phyloP scores from a whole-genome alignment of 2,329 filamentous ascomycete species.

The Fusarium veterinarium region DNA sequence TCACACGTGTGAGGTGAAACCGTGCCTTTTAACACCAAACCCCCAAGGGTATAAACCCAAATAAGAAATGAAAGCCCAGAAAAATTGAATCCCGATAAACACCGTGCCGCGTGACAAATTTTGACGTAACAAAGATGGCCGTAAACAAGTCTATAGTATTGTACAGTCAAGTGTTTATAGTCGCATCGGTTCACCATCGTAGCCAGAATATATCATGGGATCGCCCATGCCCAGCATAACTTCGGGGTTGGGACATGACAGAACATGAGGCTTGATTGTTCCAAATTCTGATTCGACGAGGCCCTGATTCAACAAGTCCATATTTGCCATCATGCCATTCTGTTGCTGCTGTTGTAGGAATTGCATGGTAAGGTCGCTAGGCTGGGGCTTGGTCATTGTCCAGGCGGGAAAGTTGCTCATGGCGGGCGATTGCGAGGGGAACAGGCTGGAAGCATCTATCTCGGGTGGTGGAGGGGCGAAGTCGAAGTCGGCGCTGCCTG shows the following conservation, averaged over 20 bases:
- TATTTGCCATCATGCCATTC: conserved; percentile 55
- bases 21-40: conserved; percentile 23
- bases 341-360: conserved; percentile 58
- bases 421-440: conserved; percentile 51
- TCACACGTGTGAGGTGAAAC: conserved; percentile 1
- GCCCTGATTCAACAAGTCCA: conserved; percentile 61
- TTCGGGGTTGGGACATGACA: conserved; percentile 64
- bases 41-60: conserved; percentile 24
- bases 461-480: conserved; percentile 50
- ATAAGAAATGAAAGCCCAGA: conserved; percentile 13
- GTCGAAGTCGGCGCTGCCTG: conserved; percentile 53
- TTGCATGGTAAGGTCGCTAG: conserved; percentile 51
- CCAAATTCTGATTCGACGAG: conserved; percentile 64
- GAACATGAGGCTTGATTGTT: conserved; percentile 66
- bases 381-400: conserved; percentile 45
- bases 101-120: conserved; percentile 40
- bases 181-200: conserved; percentile 57
- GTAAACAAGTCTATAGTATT: conserved; percentile 43
- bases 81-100: conserved; percentile 25
- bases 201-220: conserved; percentile 68
- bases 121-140: conserved; percentile 40
- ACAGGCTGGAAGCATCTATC: conserved; percentile 50
- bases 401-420: conserved; percentile 50
- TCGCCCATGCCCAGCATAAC: conserved; percentile 69
- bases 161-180: conserved; percentile 32